Conservation (phyloP, 108 stramenopile genomes). For the Cylindrotheca fusiformis region DNA sequence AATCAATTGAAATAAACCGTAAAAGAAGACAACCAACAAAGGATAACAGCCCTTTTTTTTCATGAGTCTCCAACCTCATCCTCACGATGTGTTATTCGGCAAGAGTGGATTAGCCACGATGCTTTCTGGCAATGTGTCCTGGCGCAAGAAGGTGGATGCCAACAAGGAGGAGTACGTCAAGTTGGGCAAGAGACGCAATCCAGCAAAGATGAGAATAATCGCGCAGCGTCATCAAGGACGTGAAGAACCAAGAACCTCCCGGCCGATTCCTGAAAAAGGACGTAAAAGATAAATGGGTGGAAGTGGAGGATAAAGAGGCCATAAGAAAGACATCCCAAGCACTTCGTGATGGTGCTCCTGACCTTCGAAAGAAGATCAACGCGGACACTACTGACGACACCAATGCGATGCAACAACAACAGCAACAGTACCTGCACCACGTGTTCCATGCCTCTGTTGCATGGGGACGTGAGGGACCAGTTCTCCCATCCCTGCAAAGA, state of each 20-base stretch:
- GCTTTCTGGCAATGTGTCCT: conserved; percentile 49
- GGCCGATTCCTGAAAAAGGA: conserved; percentile 65
- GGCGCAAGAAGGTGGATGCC: conserved; percentile 63
- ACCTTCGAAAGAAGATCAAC: conserved; percentile 48
- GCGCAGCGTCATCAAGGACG: conserved; percentile 58
- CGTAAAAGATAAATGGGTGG: too few species aligned
- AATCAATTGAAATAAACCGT: too few species aligned
- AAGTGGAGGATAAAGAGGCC: conserved; percentile 69
- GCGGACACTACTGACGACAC: conserved; percentile 1
- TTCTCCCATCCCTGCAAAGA: too few species aligned
- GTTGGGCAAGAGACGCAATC: conserved; percentile 69
- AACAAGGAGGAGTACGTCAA: conserved; percentile 72
- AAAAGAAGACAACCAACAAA: too few species aligned
- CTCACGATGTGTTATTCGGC: too few species aligned
- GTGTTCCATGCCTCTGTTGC: too few species aligned
- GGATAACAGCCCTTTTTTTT: too few species aligned
- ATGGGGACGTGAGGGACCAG: too few species aligned
- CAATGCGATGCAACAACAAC: background rate
- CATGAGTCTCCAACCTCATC: too few species aligned
- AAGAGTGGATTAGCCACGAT: conserved; percentile 49
- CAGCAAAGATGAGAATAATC: conserved; percentile 65
- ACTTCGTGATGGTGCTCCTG: conserved; percentile 76
- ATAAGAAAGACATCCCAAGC: conserved; percentile 71
- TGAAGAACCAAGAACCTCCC: too few species aligned
- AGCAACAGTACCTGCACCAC: conserved; percentile 12